phyloP scores from a whole-genome alignment of 441 rosid species.

The Populus hybrid region DNA sequence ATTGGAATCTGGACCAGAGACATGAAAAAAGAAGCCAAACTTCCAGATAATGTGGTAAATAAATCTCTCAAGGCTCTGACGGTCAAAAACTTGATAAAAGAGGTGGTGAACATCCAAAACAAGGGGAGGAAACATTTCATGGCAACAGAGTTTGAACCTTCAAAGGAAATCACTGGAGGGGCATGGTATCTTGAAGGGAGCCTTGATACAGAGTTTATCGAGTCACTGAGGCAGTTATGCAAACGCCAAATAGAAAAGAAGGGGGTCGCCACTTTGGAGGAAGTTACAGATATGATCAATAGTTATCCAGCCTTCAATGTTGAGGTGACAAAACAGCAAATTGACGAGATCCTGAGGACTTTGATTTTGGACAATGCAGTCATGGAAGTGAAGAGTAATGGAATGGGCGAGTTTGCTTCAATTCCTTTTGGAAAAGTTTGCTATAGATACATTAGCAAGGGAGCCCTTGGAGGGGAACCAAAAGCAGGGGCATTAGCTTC shows the following conservation, averaged over 20 bases:
- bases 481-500: slow-evolving; percentile 58
- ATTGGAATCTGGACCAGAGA: slow-evolving; percentile 51
- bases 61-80: slow-evolving; percentile 45
- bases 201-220: slow-evolving; percentile 48
- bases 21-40: slow-evolving; percentile 37
- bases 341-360: slow-evolving; percentile 54
- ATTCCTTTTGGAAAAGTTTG: slow-evolving; percentile 49
- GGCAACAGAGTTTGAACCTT: slow-evolving; percentile 63
- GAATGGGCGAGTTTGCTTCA: slow-evolving; percentile 47
- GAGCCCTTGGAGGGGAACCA: slow-evolving; percentile 22
- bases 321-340: slow-evolving; percentile 37
- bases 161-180: slow-evolving; percentile 70
- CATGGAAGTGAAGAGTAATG: slow-evolving; percentile 58
- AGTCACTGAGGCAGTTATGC: slow-evolving; percentile 37
- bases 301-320: slow-evolving; percentile 24
- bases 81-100: slow-evolving; percentile 51
- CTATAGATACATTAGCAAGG: slow-evolving; percentile 34
- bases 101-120: slow-evolving; percentile 52
- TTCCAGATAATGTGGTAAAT: slow-evolving; percentile 30
- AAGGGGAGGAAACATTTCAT: slow-evolving; percentile 52
- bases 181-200: slow-evolving; percentile 67
- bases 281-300: slow-evolving; percentile 26
- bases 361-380: slow-evolving; percentile 63
- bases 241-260: slow-evolving; percentile 25
- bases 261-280: slow-evolving; percentile 52